Evolutionary conservation across 139 green algal species (phyloP), one percentile per base, ranked within the genome.

Genomic region (Zygnema cylindricum): DNA sequence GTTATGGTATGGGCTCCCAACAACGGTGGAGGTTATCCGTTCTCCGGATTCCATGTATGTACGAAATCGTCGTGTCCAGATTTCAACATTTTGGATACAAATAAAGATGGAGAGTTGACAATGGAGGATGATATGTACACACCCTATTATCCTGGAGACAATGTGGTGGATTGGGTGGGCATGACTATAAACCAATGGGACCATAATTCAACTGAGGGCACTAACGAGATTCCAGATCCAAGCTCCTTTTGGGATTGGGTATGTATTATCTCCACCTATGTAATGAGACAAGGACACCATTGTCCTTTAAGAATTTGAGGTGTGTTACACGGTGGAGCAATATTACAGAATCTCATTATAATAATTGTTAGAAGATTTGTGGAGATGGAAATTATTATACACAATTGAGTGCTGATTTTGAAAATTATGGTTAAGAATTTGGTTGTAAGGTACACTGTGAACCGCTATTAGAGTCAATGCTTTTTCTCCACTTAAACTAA

Each of bases 181-280:
- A 82, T 87, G 81, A 84, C 81, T 11, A 38, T 87, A 16, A 86
- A 87, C 54, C 77, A 85, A n/a, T 85, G 77, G 77, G 77, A 23
- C 36, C 77, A 11, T 23, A 85, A 85, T 16, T 85, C 36, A 21
- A 16, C 77, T 2, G 78, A 23, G 77, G 77, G 77, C 2, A 36
- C 3, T 11, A 85, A 85, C 77, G 7, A 16, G 7, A 23, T 85
- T 43, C 40, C 77, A 3, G 77, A 85, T 23, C 77, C 77, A 7
- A 7, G 7, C 7, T 3, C 36, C 7, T 85, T 49, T 23, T 85
- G 35, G 32, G 38, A 85, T 22, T 81, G 35, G 77, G 77, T 85
- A 23, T 39, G 77, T 43, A 16, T 11, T 11, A n/a, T n/a, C n/a
- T n/a, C n/a, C n/a, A n/a, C n/a, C n/a, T n/a, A n/a, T n/a, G n/a